These are phyloP conservation scores for Musa acuminata DNA, from an alignment of 176 grass and related monocot species.

Conservation along the genomic window DNA sequence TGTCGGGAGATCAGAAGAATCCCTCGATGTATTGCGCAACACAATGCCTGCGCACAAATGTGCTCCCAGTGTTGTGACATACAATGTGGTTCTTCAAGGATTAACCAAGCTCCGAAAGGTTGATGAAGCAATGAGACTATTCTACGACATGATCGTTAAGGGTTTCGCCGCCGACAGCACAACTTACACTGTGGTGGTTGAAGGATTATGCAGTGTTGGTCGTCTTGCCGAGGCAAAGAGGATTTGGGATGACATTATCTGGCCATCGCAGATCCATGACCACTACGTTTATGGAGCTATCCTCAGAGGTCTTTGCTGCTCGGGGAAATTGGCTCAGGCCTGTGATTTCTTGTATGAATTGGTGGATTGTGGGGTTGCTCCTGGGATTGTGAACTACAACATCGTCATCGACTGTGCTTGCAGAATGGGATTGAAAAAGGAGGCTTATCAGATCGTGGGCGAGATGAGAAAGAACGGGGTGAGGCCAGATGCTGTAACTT, in stretches of 20 bases:
- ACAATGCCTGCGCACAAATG: slow-evolving; percentile 44
- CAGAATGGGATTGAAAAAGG: slow-evolving; percentile 45
- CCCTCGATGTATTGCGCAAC: slow-evolving; percentile 41
- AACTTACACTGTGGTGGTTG: slow-evolving; percentile 44
- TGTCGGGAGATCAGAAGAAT: slow-evolving; percentile 39
- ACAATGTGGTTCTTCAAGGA: slow-evolving; percentile 52
- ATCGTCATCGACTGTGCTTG: slow-evolving; percentile 62
- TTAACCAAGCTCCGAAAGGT: slow-evolving; percentile 33
- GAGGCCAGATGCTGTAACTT: slow-evolving; percentile 60
- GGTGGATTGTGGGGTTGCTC: slow-evolving; percentile 41
- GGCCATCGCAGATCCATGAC: slow-evolving; percentile 74
- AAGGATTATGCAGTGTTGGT: slow-evolving; percentile 41
- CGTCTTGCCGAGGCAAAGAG: slow-evolving; percentile 45
- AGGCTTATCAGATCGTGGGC: slow-evolving; percentile 49
- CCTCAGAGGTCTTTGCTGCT: slow-evolving; percentile 47
- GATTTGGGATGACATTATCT: slow-evolving; percentile 72
- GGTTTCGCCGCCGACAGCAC: slow-evolving; percentile 30
- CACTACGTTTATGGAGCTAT: slow-evolving; percentile 66
- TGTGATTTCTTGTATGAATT: slow-evolving; percentile 84
- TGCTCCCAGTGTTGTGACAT: slow-evolving; percentile 55
- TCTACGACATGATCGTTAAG: slow-evolving; percentile 49
- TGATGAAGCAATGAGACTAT: slow-evolving; percentile 48
- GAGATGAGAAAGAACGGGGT: slow-evolving; percentile 79
- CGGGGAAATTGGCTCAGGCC: slow-evolving; percentile 58
- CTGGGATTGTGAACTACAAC: slow-evolving; percentile 69